Conservation (phyloP, 208 protist genomes). For the Leishmania amazonensis region DNA sequence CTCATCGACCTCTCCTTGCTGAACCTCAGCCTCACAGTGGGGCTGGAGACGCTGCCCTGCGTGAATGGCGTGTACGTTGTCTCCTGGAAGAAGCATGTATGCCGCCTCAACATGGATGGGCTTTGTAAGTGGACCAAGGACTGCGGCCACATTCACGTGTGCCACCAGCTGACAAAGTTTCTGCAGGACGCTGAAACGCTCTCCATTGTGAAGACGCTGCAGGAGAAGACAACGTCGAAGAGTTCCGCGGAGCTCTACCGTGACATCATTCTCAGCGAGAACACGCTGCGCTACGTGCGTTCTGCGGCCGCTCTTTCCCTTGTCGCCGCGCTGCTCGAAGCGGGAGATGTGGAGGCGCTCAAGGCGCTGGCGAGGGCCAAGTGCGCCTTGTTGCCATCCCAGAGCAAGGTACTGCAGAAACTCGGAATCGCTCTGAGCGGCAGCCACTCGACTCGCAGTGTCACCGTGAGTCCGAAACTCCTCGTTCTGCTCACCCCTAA, state of each 20-base stretch:
- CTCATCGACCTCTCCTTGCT: slow-evolving; percentile 43
- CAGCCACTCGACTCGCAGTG: background rate
- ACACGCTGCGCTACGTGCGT: slow-evolving; percentile 34
- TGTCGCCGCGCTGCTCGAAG: slow-evolving; percentile 34
- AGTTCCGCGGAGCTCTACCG: slow-evolving; percentile 24
- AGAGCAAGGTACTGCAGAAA: slow-evolving; percentile 8
- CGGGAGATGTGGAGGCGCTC: slow-evolving; percentile 26
- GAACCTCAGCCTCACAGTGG: slow-evolving; percentile 48
- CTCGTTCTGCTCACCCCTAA: slow-evolving; percentile 9
- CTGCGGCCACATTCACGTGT: slow-evolving; percentile 63
- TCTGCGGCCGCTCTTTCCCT: slow-evolving; percentile 32
- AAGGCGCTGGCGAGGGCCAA: slow-evolving; percentile 30
- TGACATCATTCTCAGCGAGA: slow-evolving; percentile 35
- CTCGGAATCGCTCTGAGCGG: slow-evolving; percentile 13
- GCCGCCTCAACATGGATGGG: slow-evolving; percentile 46
- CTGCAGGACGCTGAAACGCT: slow-evolving; percentile 36
- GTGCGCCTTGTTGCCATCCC: slow-evolving; percentile 21
- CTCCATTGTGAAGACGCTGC: slow-evolving; percentile 33
- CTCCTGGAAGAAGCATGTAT: slow-evolving; percentile 51
- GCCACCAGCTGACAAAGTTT: slow-evolving; percentile 33
- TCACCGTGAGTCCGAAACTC: slow-evolving; percentile 28
- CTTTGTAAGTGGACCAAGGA: slow-evolving; percentile 72
- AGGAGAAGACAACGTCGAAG: slow-evolving; percentile 20
- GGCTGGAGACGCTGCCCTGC: slow-evolving; percentile 41
- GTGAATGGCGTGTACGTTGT: slow-evolving; percentile 34